Percentiles rank a stretch among this genome's conserved stretches.
Conservation (phyloP, 2,329 filamentous ascomycete genomes). For the Podosphaera leucotricha region DNA sequence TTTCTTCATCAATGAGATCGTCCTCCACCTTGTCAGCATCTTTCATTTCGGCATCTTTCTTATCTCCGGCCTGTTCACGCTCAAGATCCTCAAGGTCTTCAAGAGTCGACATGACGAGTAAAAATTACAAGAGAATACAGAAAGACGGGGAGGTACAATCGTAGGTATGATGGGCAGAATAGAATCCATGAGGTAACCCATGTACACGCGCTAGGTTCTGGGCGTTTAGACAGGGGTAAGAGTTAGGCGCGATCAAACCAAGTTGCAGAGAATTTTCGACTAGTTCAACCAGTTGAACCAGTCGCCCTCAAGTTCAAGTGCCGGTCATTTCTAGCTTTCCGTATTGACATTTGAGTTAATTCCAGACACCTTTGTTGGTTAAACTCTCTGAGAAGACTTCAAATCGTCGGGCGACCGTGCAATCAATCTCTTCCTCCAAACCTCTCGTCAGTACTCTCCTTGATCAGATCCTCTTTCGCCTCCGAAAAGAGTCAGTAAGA, state of each 20-base stretch:
- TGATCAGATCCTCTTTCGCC: neutral
- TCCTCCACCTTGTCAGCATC: conserved; percentile 57
- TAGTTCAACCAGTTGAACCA: neutral
- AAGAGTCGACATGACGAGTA: conserved; percentile 41
- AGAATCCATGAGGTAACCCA: too few relatives aligned
- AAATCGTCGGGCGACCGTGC: conserved; percentile 17
- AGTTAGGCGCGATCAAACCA: neutral
- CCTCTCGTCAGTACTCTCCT: neutral
- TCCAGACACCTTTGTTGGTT: conserved; percentile 41
- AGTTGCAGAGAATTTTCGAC: neutral
- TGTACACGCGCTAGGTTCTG: neutral
- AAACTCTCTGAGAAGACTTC: conserved; percentile 13
- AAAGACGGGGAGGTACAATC: conserved; percentile 1
- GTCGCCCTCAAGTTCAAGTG: conserved; percentile 14
- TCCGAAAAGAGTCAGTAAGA: neutral
- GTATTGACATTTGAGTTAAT: conserved; percentile 16
- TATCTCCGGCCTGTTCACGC: conserved; percentile 41
- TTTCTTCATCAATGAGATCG: conserved; percentile 76
- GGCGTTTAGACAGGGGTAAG: neutral
- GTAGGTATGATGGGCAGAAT: too few relatives aligned
- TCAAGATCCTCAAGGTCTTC: conserved; percentile 59
- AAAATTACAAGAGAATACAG: conserved; percentile 1
- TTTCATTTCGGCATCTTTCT: conserved; percentile 61
- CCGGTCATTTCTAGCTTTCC: conserved; percentile 17
- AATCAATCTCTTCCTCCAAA: conserved; percentile 2